Conservation (phyloP, 2,329 filamentous ascomycete genomes). For the Ploettnerulaceae sp. region DNA sequence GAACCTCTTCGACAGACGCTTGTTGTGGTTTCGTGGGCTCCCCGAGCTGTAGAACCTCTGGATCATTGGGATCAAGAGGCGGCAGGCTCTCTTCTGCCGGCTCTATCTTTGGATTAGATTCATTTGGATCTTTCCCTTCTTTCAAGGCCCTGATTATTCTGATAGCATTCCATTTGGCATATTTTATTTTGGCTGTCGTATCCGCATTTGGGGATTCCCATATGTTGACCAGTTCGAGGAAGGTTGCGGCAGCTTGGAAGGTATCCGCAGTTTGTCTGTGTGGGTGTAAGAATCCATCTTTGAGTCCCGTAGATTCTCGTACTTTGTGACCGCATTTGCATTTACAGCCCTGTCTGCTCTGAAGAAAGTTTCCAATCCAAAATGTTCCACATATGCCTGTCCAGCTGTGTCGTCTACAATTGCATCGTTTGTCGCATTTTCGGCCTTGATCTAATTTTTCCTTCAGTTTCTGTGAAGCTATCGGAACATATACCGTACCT, state of each 20-base stretch:
- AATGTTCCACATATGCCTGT: conserved; percentile 90
- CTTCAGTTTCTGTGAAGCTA: conserved; percentile 3
- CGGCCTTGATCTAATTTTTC: conserved; percentile 56
- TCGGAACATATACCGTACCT: conserved; percentile 42
- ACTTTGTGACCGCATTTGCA: conserved; percentile 67
- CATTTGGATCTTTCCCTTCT: conserved; percentile 86
- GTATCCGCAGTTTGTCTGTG: conserved; percentile 90
- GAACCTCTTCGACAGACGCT: conserved; percentile 50
- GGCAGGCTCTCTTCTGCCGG: conserved; percentile 43
- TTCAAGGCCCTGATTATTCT: conserved; percentile 88
- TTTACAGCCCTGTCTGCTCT: conserved; percentile 52
- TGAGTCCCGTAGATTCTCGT: conserved; percentile 41
- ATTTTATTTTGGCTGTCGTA: conserved; percentile 82
- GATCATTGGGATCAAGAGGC: conserved; percentile 57
- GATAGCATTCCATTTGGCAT: conserved; percentile 90
- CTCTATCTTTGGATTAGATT: conserved; percentile 70
- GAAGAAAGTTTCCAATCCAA: conserved; percentile 84
- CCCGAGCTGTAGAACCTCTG: conserved; percentile 54
- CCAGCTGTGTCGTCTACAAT: conserved; percentile 81
- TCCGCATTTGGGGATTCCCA: conserved; percentile 76
- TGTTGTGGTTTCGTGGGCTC: conserved; percentile 39
- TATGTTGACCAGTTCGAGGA: conserved; percentile 81
- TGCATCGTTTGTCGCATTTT: conserved; percentile 73
- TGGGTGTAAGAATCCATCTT: conserved; percentile 1
- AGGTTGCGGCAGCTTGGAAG: conserved; percentile 86